Evolutionary conservation across 345 rosid species (phyloP).

Genomic region (Hibiscus mutabilis): DNA sequence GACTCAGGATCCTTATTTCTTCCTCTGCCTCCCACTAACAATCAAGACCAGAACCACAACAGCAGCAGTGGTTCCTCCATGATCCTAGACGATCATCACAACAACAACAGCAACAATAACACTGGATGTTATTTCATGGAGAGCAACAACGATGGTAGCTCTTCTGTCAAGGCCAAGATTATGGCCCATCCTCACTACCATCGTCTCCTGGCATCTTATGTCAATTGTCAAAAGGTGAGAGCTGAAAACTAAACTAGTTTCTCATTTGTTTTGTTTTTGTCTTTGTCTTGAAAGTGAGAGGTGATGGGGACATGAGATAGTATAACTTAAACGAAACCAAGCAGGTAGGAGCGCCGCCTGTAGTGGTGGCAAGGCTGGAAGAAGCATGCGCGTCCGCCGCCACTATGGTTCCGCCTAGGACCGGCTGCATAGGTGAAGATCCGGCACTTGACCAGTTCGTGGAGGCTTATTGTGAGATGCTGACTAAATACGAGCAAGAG

Average conservation of each 20-base stretch:
- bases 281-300: constrained; percentile 11
- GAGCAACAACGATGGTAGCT: constrained; percentile 25
- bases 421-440: constrained; percentile 69
- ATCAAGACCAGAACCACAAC: constrained; percentile 30
- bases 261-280: not conserved
- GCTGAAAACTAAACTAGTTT: constrained; percentile 16
- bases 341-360: constrained; percentile 97
- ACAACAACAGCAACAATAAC: not conserved
- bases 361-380: constrained; percentile 75
- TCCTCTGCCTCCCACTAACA: constrained; percentile 21
- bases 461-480: constrained; percentile 99
- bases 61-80: constrained; percentile 30
- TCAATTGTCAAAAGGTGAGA: constrained; percentile 86
- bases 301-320: constrained; percentile 7
- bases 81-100: constrained; percentile 41
- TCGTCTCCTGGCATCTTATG: constrained; percentile 87
- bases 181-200: constrained; percentile 98
- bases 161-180: constrained; percentile 75
- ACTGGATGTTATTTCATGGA: constrained; percentile 59
- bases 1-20: constrained; percentile 33
- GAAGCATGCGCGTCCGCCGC: constrained; percentile 74
- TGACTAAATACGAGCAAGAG: constrained; percentile 87
- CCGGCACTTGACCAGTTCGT: constrained; percentile 97
- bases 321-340: not conserved
- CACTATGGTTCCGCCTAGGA: constrained; percentile 30